Conservation (phyloP, 768 basidiomycete species). For the Cystofilobasidium macerans region DNA sequence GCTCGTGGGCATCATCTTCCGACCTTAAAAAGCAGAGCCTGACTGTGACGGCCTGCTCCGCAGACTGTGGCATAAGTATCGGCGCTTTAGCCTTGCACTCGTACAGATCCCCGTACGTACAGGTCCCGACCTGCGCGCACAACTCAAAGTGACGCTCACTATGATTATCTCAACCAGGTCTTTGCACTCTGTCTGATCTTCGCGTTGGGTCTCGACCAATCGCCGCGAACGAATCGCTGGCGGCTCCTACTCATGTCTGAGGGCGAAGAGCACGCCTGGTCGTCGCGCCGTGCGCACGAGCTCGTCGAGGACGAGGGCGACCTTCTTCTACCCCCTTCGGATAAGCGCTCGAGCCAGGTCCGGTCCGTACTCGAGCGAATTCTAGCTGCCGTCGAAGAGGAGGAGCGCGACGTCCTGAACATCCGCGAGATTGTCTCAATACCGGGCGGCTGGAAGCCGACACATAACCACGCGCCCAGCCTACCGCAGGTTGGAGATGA, state of each 20-base stretch:
- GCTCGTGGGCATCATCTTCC: background rate
- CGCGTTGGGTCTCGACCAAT: constrained; percentile 42
- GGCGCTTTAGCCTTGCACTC: constrained; percentile 37
- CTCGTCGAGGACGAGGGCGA: constrained; percentile 38
- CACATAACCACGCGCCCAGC: background rate
- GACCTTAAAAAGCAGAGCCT: background rate
- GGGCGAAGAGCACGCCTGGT: constrained; percentile 43
- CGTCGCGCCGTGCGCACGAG: constrained; percentile 37
- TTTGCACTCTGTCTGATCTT: constrained; percentile 41
- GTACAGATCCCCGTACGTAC: constrained; percentile 41
- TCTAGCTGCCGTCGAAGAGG: constrained; percentile 32
- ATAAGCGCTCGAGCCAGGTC: constrained; percentile 37
- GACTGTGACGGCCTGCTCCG: constrained; percentile 12
- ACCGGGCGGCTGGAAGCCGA: background rate
- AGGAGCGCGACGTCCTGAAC: background rate
- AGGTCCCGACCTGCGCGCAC: background rate
- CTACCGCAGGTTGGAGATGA: too few relatives aligned
- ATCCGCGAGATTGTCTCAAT: constrained; percentile 11
- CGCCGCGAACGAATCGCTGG: constrained; percentile 41
- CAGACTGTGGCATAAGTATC: constrained; percentile 41
- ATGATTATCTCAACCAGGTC: constrained; percentile 28
- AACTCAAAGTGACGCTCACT: background rate
- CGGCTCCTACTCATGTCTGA: constrained; percentile 43
- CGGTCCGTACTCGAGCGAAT: constrained; percentile 39
- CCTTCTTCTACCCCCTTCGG: constrained; percentile 37